Conservation (phyloP, 441 rosid genomes). For the Brassica balearica region DNA sequence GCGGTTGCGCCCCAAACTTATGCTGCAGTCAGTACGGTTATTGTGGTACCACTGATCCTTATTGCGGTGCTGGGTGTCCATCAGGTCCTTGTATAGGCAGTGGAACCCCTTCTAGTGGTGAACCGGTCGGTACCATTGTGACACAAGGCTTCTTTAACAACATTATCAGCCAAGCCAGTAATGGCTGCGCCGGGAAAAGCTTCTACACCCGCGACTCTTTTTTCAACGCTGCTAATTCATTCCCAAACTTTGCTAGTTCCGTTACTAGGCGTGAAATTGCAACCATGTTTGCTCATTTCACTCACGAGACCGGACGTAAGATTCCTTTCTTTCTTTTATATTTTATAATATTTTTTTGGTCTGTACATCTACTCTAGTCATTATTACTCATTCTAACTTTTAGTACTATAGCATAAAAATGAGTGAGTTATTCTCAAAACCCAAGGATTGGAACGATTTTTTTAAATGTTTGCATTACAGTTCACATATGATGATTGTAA, state of each 20-base stretch:
- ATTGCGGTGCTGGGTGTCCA: background rate
- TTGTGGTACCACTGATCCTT: background rate
- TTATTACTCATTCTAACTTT: background rate
- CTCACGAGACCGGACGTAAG: background rate
- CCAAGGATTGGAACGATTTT: background rate
- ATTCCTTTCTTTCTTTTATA: background rate
- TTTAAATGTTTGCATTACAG: background rate
- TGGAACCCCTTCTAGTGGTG: background rate
- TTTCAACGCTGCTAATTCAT: background rate
- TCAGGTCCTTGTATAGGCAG: background rate
- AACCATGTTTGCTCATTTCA: background rate
- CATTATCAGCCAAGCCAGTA: background rate
- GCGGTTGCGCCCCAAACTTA: background rate
- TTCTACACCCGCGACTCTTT: conserved; percentile 1
- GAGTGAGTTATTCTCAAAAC: background rate
- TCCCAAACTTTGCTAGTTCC: background rate
- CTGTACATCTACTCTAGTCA: background rate
- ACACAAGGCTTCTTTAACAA: background rate
- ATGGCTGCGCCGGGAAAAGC: background rate
- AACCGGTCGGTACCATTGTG: background rate
- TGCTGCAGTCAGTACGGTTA: background rate
- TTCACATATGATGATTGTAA: too few relatives aligned
- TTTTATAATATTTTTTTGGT: background rate
- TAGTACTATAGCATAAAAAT: background rate
- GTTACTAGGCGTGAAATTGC: background rate